A percentile compares a stretch with the other conserved stretches of the same genome.
These are phyloP conservation scores for Aspergillus fischeri DNA, from an alignment of 2,329 filamentous ascomycete species.

Conservation along the genomic window DNA sequence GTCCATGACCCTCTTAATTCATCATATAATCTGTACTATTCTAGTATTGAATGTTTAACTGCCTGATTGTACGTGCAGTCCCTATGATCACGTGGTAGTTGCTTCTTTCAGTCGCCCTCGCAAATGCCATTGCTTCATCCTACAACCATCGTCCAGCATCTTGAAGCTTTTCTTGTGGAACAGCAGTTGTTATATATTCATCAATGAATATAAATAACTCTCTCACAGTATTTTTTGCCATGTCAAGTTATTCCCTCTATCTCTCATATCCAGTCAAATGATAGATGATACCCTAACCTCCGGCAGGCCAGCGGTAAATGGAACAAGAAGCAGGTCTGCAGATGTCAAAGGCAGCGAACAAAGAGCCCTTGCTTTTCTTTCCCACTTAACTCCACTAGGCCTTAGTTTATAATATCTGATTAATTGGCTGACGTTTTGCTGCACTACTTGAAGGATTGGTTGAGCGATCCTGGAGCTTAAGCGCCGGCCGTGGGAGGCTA, in stretches of 20 bases:
- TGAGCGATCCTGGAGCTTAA: conserved; percentile 18
- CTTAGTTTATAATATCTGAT: not conserved
- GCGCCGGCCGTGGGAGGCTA: conserved; percentile 22
- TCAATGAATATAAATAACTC: not conserved
- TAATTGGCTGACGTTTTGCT: conserved; percentile 2
- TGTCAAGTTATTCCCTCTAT: not conserved
- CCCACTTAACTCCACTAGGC: not conserved
- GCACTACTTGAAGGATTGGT: conserved; percentile 19
- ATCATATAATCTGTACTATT: not conserved
- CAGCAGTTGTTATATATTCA: not conserved
- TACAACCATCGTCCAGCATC: not conserved
- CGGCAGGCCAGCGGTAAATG: conserved; percentile 8
- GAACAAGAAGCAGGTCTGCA: conserved; percentile 10
- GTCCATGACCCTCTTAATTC: too few relatives aligned
- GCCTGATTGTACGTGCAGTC: too few relatives aligned
- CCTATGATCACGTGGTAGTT: too few relatives aligned
- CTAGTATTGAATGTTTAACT: too few relatives aligned
- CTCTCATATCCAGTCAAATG: not conserved
- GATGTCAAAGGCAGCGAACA: conserved; percentile 3
- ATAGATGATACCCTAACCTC: not conserved
- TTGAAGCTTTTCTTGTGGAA: not conserved
- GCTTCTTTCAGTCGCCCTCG: too few relatives aligned
- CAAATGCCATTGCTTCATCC: not conserved
- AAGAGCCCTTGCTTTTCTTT: not conserved
- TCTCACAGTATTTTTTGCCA: not conserved